phyloP scores from a whole-genome alignment of 192 early-diverging fungal species.

The Oehlia diaphana region DNA sequence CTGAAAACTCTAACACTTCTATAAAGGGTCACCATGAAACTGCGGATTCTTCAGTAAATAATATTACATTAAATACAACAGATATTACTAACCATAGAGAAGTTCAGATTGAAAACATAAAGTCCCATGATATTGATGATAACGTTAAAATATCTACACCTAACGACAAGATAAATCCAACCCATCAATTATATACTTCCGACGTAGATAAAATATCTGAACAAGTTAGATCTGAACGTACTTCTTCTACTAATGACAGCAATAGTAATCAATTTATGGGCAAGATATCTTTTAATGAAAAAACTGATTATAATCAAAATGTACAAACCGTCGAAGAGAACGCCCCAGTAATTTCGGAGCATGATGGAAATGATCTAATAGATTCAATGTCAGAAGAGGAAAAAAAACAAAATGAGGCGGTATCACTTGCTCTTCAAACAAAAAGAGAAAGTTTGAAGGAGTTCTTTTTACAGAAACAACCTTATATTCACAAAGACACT shows the following conservation, averaged over 20 bases:
- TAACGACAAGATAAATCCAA: not conserved
- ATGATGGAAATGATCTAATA: not conserved
- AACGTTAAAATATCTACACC: not conserved
- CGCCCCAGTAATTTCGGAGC: not conserved
- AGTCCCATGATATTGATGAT: not conserved
- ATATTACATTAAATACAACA: conserved; percentile 6
- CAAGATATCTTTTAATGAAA: not conserved
- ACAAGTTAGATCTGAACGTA: not conserved
- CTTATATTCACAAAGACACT: conserved; percentile 15
- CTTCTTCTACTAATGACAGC: not conserved
- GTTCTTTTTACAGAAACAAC: conserved; percentile 16
- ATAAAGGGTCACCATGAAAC: not conserved
- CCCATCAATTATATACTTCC: not conserved
- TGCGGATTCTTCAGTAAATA: not conserved
- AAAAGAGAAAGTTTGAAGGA: conserved; percentile 27
- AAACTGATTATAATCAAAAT: not conserved
- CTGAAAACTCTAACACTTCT: not conserved
- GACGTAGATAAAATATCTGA: not conserved
- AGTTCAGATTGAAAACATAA: not conserved
- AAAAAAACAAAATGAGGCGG: not conserved
- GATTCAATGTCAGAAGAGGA: conserved; percentile 16
- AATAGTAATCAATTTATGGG: not conserved
- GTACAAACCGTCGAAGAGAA: not conserved
- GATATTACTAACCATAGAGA: not conserved
- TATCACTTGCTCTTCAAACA: not conserved